These are phyloP conservation scores for Monoraphidium neglectum DNA, from an alignment of 139 green algal species.

Conservation along the genomic window DNA sequence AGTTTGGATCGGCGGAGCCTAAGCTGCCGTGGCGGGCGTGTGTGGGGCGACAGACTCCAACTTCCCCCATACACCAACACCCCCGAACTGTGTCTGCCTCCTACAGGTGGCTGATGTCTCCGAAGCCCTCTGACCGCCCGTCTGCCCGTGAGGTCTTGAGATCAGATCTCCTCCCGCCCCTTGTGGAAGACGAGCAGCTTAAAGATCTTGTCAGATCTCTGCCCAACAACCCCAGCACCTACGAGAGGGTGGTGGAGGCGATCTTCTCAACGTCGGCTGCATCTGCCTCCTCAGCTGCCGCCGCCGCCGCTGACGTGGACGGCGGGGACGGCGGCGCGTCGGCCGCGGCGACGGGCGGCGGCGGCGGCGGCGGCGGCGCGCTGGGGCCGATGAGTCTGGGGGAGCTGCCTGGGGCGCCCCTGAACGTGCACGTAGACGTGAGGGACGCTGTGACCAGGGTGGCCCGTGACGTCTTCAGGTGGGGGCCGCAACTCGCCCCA, in stretches of 20 bases:
- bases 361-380: constrained; percentile 8
- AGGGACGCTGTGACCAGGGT: constrained; percentile 46
- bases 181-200: constrained; percentile 85
- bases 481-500: too few relatives aligned
- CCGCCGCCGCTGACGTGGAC: too few relatives aligned
- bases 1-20: too few relatives aligned
- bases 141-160: constrained; percentile 74
- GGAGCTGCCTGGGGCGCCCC: constrained; percentile 31
- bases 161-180: constrained; percentile 79
- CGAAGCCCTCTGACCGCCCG: constrained; percentile 76
- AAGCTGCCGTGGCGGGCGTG: too few relatives aligned
- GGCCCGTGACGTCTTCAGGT: constrained; percentile 45
- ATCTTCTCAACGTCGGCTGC: constrained; percentile 50
- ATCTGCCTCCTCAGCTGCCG: too few relatives aligned
- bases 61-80: constrained; percentile 3
- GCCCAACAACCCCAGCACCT: constrained; percentile 63
- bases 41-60: constrained; percentile 31
- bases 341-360: not conserved
- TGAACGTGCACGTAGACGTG: constrained; percentile 16
- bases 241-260: constrained; percentile 74
- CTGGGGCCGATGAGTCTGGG: constrained; percentile 4
- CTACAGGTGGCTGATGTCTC: constrained; percentile 71
- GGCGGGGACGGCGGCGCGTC: not conserved
- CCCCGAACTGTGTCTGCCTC: constrained; percentile 45
- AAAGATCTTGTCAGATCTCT: constrained; percentile 83